Base-by-base conservation (phyloP, 2,329 filamentous ascomycete genomes). In the Aspergillus quadricinctus region DNA sequence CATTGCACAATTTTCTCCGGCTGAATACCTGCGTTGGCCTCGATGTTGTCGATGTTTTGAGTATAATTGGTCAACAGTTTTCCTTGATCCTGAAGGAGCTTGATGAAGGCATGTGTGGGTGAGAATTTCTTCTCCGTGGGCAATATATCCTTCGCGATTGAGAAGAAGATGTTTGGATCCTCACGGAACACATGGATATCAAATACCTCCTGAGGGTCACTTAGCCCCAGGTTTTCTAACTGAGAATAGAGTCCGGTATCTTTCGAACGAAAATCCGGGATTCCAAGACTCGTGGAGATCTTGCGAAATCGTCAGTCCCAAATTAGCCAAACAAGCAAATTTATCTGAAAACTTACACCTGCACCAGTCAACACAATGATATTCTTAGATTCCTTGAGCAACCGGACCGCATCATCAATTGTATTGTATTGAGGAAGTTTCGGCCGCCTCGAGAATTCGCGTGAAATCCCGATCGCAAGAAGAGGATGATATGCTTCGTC, bases 41-140 rank as follows among this genome's bases (percentile, higher is more conserved):
- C 93, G 52, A 97, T 86, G 66, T 97, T 97, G 78, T 99, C 94
- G 68, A 99, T 97, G 73, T 99, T 99, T 72, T 99, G 94, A 0
- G 94, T 96, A 78, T 97, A 99, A 76, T 97, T 97, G 45, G 92
- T 97, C 57, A 97, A 83, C 6, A 99, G 83, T 73, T 96, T 96
- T 62, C 84, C 86, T 72, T 92, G 89, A 64, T 93, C 83, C 73
- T 99, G 90, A 37, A 99, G 83, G 65, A 97, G 81, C 35, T 87
- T 85, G 68, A 99, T 95, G 77, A 99, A 99, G 53, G 88, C 87
- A 78, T 99, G 94, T 0, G 94, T 97, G 0, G 93, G 92, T 1
- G 93, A 92, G 78, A 86, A 96, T 66, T 86, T 86, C 63, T 90
- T 86, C 14, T 88, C 86, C 23, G 85, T 84, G 10, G 93, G 92